Evolutionary conservation across 1,284 basidiomycete genomes (phyloP).

Genomic region (Cutaneotrichosporon dermatis): DNA sequence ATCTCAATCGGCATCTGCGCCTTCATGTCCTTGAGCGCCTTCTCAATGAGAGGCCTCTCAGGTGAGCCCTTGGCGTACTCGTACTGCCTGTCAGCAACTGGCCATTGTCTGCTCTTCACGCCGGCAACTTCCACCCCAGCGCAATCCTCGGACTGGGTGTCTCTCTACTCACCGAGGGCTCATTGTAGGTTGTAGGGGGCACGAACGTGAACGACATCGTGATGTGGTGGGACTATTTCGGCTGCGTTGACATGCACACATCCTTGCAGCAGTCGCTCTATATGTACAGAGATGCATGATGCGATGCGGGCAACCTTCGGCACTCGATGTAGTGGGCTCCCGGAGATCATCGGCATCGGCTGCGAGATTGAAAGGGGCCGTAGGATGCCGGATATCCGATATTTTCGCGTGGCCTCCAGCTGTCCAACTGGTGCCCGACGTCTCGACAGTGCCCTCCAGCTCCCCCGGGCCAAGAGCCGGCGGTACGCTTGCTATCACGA

Average conservation of each 20-base stretch:
- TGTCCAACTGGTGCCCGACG: too few species aligned
- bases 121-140: not conserved
- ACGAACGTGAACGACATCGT: conserved; percentile 5
- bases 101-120: too few species aligned
- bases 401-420: too few species aligned
- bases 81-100: conserved; percentile 33
- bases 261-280: not conserved
- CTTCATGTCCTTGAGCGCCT: conserved; percentile 74
- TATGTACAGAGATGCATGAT: not conserved
- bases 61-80: conserved; percentile 73
- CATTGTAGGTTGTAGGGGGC: conserved; percentile 71
- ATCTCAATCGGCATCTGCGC: conserved; percentile 81
- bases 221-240: not conserved
- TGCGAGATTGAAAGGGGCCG: not conserved
- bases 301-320: not conserved
- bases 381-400: not conserved
- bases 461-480: too few species aligned
- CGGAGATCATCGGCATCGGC: not conserved
- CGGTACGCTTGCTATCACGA: too few species aligned
- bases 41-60: conserved; percentile 70
- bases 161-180: conserved; percentile 67
- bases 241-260: not conserved
- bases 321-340: not conserved
- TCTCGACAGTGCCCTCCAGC: too few species aligned
- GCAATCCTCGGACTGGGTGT: not conserved